phyloP scores from a whole-genome alignment of 805 yeast species.

The Pichia cabralensis region DNA sequence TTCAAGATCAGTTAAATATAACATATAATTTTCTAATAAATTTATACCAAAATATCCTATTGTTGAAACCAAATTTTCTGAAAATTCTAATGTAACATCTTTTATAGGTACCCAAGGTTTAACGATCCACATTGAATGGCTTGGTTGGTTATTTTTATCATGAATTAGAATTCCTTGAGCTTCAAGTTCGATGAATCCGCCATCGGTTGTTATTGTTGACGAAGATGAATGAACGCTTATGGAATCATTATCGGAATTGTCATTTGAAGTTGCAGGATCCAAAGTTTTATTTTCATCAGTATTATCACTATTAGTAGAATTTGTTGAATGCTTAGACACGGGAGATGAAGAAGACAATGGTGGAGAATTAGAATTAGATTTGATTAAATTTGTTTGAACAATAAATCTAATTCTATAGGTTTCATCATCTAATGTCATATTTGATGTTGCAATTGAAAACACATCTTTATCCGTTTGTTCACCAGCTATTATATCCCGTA shows the following conservation, averaged over 20 bases:
- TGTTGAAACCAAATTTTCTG: slow-evolving; percentile 56
- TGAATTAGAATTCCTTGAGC: slow-evolving; percentile 89
- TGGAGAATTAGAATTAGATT: neutral
- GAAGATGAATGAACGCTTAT: slow-evolving; percentile 20
- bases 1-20: slow-evolving; percentile 52
- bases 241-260: slow-evolving; percentile 17
- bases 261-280: slow-evolving; percentile 5
- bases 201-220: slow-evolving; percentile 41
- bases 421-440: slow-evolving; percentile 64
- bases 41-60: slow-evolving; percentile 83
- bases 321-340: neutral
- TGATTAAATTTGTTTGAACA: slow-evolving; percentile 27
- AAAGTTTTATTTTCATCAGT: slow-evolving; percentile 7
- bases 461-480: slow-evolving; percentile 53
- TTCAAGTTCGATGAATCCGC: slow-evolving; percentile 63
- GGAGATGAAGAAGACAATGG: neutral
- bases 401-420: slow-evolving; percentile 71
- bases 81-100: slow-evolving; percentile 55
- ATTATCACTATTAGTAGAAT: neutral
- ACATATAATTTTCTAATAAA: slow-evolving; percentile 65
- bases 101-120: slow-evolving; percentile 64
- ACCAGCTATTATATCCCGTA: slow-evolving; percentile 58
- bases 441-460: slow-evolving; percentile 57
- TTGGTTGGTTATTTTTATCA: slow-evolving; percentile 48
- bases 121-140: slow-evolving; percentile 89